phyloP scores from a whole-genome alignment of 2,329 filamentous ascomycete genomes.

The Colletotrichum sp. region DNA sequence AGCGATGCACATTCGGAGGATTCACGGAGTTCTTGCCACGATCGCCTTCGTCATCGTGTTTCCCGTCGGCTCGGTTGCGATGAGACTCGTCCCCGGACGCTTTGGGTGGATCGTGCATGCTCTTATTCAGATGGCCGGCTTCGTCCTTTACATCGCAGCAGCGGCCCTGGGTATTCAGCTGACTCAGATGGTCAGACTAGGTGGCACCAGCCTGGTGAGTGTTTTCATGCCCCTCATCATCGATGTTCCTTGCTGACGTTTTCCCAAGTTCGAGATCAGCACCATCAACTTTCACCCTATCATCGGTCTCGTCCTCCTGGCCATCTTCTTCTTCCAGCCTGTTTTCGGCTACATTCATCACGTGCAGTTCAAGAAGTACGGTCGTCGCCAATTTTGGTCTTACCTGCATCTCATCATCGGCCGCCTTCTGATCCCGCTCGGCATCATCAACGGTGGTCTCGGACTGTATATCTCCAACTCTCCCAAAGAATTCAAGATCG shows the following conservation, averaged over 20 bases:
- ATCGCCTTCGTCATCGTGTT: conserved; percentile 48
- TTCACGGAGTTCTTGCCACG: conserved; percentile 47
- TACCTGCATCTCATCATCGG: conserved; percentile 49
- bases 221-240: no score
- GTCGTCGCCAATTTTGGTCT: conserved; percentile 45
- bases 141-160: conserved; percentile 40
- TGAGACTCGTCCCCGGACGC: conserved; percentile 42
- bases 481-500: conserved; percentile 29
- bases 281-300: conserved; percentile 48
- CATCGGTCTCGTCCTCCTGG: conserved; percentile 49
- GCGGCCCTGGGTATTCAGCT: conserved; percentile 49
- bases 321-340: conserved; percentile 44
- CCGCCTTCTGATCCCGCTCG: conserved; percentile 41
- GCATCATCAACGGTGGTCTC: conserved; percentile 51
- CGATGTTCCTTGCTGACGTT: not conserved
- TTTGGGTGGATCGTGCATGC: conserved; percentile 44
- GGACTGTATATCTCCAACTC: conserved; percentile 44
- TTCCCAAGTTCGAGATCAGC: conserved; percentile 31
- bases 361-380: conserved; percentile 38
- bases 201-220: conserved; percentile 36
- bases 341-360: conserved; percentile 49
- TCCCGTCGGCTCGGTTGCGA: conserved; percentile 46
- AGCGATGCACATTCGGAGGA: conserved; percentile 34
- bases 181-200: conserved; percentile 33
- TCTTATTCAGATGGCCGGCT: conserved; percentile 40